Base-by-base conservation (phyloP, 345 rosid species). In the Psidium guajava region DNA sequence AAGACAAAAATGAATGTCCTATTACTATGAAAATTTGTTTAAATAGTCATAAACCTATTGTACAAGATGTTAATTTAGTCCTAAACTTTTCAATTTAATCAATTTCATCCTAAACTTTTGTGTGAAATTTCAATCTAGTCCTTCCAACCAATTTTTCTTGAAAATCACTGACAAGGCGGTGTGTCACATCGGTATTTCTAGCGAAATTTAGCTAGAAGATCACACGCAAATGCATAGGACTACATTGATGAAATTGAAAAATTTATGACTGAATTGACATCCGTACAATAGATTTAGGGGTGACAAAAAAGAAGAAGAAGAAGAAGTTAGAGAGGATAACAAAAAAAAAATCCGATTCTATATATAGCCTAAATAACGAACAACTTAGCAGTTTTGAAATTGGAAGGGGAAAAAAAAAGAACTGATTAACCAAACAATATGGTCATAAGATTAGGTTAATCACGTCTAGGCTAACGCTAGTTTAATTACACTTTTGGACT, bases 231-330 rank as follows among this genome's bases (percentile, higher is more conserved):
- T 10, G 0, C 8, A 3, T 7, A 64, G 9, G 20, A 64, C 5
- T 64, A 28, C 16, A 64, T 16, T 28, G 6, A 8, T 0, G 0
- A 64, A 64, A 64, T 28, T 16, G 5, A 64, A 2, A 28, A 28
- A 2, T 64, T 3, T 16, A 28, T 1, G 25, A 64, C 6, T 8
- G 3, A 28, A 64, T 16, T 15, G 11, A 1, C 6, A 64, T 64
- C 0, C 1, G 22, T 15, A 61, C 5, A 1, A 15, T 15, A 32
- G 18, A 1, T 64, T 32, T 15, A 9, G 42, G 3, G 15, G 11
- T 28, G 6, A 8, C 2, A 1, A 8, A 0, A 28, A 64, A 8
- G 1, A 28, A 64, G 15, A 64, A 64, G 15, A 42, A 6, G 4
- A 36, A 36, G 36, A n/a, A n/a, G 21, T 61, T 18, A 64, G 75